Percentiles rank a stretch among this genome's conserved stretches.
phyloP scores from a whole-genome alignment of 2,329 filamentous ascomycete species.

The Cadophora sp. region DNA sequence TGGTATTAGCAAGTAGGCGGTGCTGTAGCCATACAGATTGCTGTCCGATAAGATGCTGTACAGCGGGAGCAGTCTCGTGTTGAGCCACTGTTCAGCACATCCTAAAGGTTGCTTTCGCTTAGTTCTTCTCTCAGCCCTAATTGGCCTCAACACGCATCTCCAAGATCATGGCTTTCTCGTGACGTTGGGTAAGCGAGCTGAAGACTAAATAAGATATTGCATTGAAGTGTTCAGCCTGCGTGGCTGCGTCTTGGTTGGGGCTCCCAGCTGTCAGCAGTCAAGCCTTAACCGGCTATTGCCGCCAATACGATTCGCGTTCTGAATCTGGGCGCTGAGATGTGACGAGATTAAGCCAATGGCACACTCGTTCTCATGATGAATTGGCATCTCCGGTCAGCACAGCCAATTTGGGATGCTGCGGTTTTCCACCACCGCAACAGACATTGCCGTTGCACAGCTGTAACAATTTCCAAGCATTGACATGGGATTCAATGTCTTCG shows the following conservation, averaged over 20 bases:
- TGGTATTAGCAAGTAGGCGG: background rate
- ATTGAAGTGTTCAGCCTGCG: conserved; percentile 5
- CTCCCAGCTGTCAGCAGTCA: conserved; percentile 18
- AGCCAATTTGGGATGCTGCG: background rate
- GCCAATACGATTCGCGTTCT: background rate
- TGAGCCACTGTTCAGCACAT: background rate
- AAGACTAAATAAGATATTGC: background rate
- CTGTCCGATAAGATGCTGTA: background rate
- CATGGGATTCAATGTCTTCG: background rate
- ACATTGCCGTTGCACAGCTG: background rate
- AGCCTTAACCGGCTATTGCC: conserved; percentile 3
- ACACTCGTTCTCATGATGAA: background rate
- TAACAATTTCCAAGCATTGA: background rate
- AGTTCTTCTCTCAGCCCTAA: too few species aligned
- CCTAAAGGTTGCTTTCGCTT: background rate
- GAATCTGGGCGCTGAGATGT: background rate
- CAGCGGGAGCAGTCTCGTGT: background rate
- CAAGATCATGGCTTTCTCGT: too few species aligned
- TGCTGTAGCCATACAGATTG: background rate
- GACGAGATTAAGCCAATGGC: background rate
- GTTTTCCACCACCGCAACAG: background rate
- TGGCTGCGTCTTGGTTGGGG: conserved; percentile 10
- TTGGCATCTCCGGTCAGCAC: background rate
- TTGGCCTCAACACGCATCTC: too few species aligned
- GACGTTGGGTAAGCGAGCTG: background rate